These are phyloP conservation scores for Geotrichum siamense DNA, from an alignment of 1,139 yeast species.

Conservation along the genomic window DNA sequence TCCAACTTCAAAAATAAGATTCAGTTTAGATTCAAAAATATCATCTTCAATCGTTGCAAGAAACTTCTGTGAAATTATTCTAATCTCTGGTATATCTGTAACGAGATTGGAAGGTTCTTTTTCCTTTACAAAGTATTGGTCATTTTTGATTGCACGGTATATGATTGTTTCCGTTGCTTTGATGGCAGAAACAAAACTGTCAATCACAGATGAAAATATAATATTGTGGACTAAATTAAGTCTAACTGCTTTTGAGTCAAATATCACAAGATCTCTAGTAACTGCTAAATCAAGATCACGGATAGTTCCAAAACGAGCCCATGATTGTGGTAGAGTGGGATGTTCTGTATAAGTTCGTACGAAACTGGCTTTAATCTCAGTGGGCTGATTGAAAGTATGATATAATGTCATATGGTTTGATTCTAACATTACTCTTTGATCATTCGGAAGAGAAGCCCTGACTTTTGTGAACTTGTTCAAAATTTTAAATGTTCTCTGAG, in stretches of 20 bases:
- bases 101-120: constrained; percentile 29
- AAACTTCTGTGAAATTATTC: constrained; percentile 44
- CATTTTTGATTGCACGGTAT: constrained; percentile 49
- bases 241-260: constrained; percentile 33
- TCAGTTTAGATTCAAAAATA: constrained; percentile 74
- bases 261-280: constrained; percentile 19
- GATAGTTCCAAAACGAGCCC: constrained; percentile 37
- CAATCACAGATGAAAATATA: constrained; percentile 57
- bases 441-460: constrained; percentile 45
- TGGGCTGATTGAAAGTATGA: constrained; percentile 32
- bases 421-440: constrained; percentile 48
- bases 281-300: constrained; percentile 19
- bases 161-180: constrained; percentile 43
- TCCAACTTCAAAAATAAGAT: constrained; percentile 72
- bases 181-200: constrained; percentile 52
- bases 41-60: constrained; percentile 63
- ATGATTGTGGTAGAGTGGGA: constrained; percentile 44
- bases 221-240: constrained; percentile 52
- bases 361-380: constrained; percentile 34
- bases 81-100: constrained; percentile 46
- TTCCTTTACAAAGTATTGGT: constrained; percentile 34
- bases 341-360: constrained; percentile 48
- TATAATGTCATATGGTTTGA: constrained; percentile 37
- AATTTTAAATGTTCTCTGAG: neutral
- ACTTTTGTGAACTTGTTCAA: constrained; percentile 19